These are phyloP conservation scores for Agaricus subrufescens DNA, from an alignment of 768 basidiomycete genomes.

Conservation along the genomic window DNA sequence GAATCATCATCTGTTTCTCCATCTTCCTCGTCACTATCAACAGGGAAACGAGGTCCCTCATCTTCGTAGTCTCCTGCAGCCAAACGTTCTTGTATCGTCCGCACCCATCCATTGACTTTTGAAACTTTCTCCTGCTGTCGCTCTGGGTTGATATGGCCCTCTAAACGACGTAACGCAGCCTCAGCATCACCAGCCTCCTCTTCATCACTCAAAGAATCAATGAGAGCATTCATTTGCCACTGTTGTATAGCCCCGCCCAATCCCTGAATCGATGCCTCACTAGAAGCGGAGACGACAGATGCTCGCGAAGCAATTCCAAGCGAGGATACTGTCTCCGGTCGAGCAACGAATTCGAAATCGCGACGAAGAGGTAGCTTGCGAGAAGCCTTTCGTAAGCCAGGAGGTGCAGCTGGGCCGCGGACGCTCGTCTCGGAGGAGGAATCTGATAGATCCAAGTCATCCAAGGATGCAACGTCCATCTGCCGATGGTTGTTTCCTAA, in stretches of 20 bases:
- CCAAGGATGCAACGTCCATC: conserved; percentile 72
- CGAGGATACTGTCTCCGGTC: conserved; percentile 73
- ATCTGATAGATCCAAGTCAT: conserved; percentile 79
- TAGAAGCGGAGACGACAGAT: conserved; percentile 51
- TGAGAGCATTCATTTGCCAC: conserved; percentile 79
- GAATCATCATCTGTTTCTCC: conserved; percentile 19
- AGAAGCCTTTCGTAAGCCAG: conserved; percentile 49
- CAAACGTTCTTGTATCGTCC: conserved; percentile 63
- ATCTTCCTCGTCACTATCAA: conserved; percentile 39
- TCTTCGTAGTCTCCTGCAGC: conserved; percentile 59
- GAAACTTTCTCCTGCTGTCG: conserved; percentile 64
- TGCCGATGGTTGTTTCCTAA: conserved; percentile 45
- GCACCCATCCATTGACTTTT: conserved; percentile 83
- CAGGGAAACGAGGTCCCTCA: conserved; percentile 55
- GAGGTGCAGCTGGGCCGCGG: conserved; percentile 35
- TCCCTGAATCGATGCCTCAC: conserved; percentile 29
- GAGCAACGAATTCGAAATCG: conserved; percentile 72
- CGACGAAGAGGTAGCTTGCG: conserved; percentile 68
- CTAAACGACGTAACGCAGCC: conserved; percentile 72
- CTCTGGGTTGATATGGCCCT: conserved; percentile 79
- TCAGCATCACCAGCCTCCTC: conserved; percentile 79
- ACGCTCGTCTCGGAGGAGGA: conserved; percentile 54
- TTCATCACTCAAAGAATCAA: conserved; percentile 71
- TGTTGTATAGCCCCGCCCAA: conserved; percentile 56
- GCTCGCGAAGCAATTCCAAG: conserved; percentile 67